Evolutionary conservation across 2,329 filamentous ascomycete genomes (phyloP).

Genomic region (Dryadomyces quercus-mongolicae): DNA sequence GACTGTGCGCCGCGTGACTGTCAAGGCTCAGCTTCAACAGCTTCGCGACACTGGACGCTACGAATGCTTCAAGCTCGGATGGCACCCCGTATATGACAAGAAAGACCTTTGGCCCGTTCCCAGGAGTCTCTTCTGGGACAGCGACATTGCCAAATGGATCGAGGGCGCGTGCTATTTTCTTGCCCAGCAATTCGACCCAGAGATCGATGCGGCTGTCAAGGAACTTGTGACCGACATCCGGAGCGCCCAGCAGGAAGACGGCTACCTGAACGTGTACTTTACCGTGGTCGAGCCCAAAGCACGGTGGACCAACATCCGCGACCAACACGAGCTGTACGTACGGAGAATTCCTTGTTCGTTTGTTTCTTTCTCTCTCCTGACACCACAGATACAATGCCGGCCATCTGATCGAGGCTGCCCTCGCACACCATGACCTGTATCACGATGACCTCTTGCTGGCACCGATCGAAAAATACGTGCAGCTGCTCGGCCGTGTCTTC

Average conservation of each 20-base stretch:
- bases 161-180: slow-evolving; percentile 49
- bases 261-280: slow-evolving; percentile 52
- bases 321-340: slow-evolving; percentile 53
- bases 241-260: slow-evolving; percentile 43
- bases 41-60: slow-evolving; percentile 43
- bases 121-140: slow-evolving; percentile 49
- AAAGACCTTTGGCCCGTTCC: slow-evolving; percentile 40
- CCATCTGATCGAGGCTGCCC: slow-evolving; percentile 48
- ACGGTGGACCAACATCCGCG: slow-evolving; percentile 45
- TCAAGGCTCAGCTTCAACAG: slow-evolving; percentile 38
- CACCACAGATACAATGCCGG: slow-evolving; percentile 51
- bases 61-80: slow-evolving; percentile 44
- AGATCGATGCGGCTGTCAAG: slow-evolving; percentile 36
- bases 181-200: slow-evolving; percentile 20
- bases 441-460: slow-evolving; percentile 37
- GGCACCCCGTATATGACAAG: slow-evolving; percentile 41
- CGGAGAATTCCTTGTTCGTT: no score
- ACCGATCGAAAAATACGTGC: slow-evolving; percentile 41
- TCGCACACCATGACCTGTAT: slow-evolving; percentile 42
- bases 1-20: slow-evolving; percentile 24
- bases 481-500: slow-evolving; percentile 37
- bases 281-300: slow-evolving; percentile 44
- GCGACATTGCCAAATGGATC: slow-evolving; percentile 45
- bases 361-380: no score
- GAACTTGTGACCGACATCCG: slow-evolving; percentile 47